Conservation (phyloP, 495 filamentous ascomycete species). For the Penicillium longicatenatum region DNA sequence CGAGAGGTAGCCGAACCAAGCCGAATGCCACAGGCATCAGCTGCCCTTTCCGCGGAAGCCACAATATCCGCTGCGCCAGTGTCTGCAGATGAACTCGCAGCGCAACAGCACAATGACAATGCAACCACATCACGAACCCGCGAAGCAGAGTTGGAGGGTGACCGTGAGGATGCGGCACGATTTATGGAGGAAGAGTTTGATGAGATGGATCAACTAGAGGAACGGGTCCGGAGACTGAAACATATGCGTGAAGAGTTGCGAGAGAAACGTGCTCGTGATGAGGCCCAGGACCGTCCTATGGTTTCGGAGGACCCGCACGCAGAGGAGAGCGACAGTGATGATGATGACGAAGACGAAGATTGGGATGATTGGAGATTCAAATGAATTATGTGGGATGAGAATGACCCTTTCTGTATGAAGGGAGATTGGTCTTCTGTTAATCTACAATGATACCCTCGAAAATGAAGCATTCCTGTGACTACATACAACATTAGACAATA, state of each 20-base stretch:
- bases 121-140: constrained; percentile 43
- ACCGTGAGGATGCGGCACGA: constrained; percentile 82
- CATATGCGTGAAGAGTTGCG: constrained; percentile 66
- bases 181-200: constrained; percentile 88
- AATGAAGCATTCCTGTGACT: constrained; percentile 20
- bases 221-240: constrained; percentile 73
- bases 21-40: constrained; percentile 33
- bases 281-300: constrained; percentile 38
- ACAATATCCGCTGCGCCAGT: constrained; percentile 72
- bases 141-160: constrained; percentile 71
- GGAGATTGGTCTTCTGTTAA: constrained; percentile 30
- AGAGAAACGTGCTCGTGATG: constrained; percentile 38
- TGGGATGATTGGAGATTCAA: constrained; percentile 74
- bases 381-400: constrained; percentile 29
- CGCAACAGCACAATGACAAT: constrained; percentile 61
- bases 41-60: constrained; percentile 35
- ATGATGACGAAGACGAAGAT: constrained; percentile 43
- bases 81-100: constrained; percentile 70
- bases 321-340: constrained; percentile 34
- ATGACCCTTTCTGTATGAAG: constrained; percentile 13
- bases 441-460: constrained; percentile 47
- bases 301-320: constrained; percentile 25
- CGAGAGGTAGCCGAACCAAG: constrained; percentile 71
- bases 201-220: constrained; percentile 89
- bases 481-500: not conserved